Evolutionary conservation across 2,329 filamentous ascomycete species (phyloP), one percentile per base, ranked within the genome.

Genomic region (Blastomyces gilchristii): DNA sequence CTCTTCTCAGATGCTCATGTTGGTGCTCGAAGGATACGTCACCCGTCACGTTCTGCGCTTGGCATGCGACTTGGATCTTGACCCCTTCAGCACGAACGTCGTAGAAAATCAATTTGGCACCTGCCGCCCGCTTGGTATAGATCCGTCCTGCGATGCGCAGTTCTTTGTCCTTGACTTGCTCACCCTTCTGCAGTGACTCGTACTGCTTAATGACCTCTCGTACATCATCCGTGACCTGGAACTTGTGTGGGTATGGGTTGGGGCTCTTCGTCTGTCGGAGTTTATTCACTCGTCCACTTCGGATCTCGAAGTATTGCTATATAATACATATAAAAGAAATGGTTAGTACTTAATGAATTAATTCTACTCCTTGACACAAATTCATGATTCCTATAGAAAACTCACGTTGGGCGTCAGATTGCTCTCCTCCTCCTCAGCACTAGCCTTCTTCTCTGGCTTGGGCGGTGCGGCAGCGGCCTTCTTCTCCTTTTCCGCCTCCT

Each of bases 281-380:
- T 71, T 88, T 87, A 76, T 89, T 87, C 80, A 96, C 86, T 68
- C 83, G 84, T 69, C 90, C 85, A 72, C 88, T 95, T 67, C 94
- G 89, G 74, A 97, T 95, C 80, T 99, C 94, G 75, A 96, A 97
- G 82, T 97, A 99, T 87, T 90, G 87, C 85, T 88, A 71, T 16
- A 63, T 3, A 2, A 31, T 31, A 25, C 2, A n/a, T 41, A 31
- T 39, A 25, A 12, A 57, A 0, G 8, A 31, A 61, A 31, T 61
- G 60, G 41, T 43, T 43, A 43, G 16, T 54, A 41, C 53, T 28
- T 41, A 8, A 12, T 39, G 3, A 50, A 41, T 41, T 2, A 34
- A 25, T 58, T 45, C 28, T 22, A 16, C n/a, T 39, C 4, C 4
- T 1, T 53, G 25, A 39, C 22, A 22, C 28, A 58, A 52, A 11